Evolutionary conservation across 805 yeast genomes (phyloP), one percentile per base, ranked within the genome.

Genomic region (Myxozyma vanderwaltii): DNA sequence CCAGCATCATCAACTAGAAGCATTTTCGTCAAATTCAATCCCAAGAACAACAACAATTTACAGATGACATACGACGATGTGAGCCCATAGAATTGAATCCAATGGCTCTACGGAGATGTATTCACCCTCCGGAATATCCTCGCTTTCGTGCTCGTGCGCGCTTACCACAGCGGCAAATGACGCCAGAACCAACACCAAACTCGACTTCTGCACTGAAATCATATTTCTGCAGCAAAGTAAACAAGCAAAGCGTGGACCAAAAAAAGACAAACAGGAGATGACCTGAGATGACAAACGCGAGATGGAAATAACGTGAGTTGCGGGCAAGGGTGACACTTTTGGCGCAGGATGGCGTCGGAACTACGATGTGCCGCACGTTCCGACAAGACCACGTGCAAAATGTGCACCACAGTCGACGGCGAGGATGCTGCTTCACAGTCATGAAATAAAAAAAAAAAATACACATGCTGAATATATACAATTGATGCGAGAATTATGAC

Each of bases 1-100:
- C 68, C 12, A 74, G 19, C 38, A 67, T 64, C 70, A 75, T 71
- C 27, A 75, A 53, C 65, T 61, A 27, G 5, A 33, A n/a, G n/a
- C n/a, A n/a, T n/a, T n/a, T n/a, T n/a, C n/a, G n/a, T n/a, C n/a
- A n/a, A n/a, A n/a, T n/a, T n/a, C n/a, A n/a, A n/a, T n/a, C n/a
- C n/a, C n/a, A n/a, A n/a, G n/a, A n/a, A n/a, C n/a, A n/a, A n/a
- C n/a, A n/a, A n/a, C n/a, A n/a, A n/a, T n/a, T n/a, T n/a, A n/a
- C n/a, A n/a, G n/a, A n/a, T n/a, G n/a, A 39, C 63, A 15, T 52
- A 61, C 64, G 15, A 67, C 56, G 19, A 77, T 71, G 53, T 76
- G 79, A 13, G 71, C 58, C 66, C 63, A 54, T 12, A 67, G 44
- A 59, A 63, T 55, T 60, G 63, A 23, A 61, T 59, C 70, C 8